A percentile compares a stretch with the other conserved stretches of the same genome.
These are phyloP conservation scores for Tylopilus plumbeoviolaceoides DNA, from an alignment of 768 basidiomycete species.

Conservation along the genomic window DNA sequence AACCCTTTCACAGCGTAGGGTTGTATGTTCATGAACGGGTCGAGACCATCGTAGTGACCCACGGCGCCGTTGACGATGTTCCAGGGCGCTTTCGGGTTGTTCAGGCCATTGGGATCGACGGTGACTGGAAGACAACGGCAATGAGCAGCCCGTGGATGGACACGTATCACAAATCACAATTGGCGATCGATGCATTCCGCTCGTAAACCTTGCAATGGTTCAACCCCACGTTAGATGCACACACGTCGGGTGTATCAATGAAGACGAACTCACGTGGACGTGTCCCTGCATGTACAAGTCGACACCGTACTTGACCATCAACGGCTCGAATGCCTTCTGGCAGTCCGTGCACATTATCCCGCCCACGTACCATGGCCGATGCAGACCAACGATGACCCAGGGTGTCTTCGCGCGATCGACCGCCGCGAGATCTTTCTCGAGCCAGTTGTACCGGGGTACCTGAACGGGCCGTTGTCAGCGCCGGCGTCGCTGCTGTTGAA, in stretches of 20 bases:
- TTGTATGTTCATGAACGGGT: neutral
- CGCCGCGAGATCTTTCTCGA: conserved; percentile 22
- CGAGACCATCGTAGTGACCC: conserved; percentile 28
- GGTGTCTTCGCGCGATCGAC: conserved; percentile 21
- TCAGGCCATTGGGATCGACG: conserved; percentile 20
- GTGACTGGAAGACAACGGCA: conserved; percentile 3
- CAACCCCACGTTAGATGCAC: no score
- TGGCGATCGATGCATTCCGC: conserved; percentile 24
- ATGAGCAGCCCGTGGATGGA: no score
- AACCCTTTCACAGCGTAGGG: no score
- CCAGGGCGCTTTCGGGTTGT: conserved; percentile 25
- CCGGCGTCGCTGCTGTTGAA: conserved; percentile 18
- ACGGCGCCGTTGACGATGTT: conserved; percentile 26
- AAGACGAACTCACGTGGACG: neutral
- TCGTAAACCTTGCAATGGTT: no score
- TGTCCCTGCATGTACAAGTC: conserved; percentile 30
- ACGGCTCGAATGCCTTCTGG: conserved; percentile 26
- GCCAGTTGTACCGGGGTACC: conserved; percentile 25
- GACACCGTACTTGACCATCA: conserved; percentile 31
- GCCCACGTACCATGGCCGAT: conserved; percentile 25
- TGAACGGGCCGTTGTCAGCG: conserved; percentile 19
- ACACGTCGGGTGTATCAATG: no score
- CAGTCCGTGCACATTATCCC: conserved; percentile 13
- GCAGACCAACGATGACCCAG: conserved; percentile 27
- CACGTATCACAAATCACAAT: no score